Evolutionary conservation across 2,329 filamentous ascomycete genomes (phyloP).

Genomic region (Venturia oleaginea): DNA sequence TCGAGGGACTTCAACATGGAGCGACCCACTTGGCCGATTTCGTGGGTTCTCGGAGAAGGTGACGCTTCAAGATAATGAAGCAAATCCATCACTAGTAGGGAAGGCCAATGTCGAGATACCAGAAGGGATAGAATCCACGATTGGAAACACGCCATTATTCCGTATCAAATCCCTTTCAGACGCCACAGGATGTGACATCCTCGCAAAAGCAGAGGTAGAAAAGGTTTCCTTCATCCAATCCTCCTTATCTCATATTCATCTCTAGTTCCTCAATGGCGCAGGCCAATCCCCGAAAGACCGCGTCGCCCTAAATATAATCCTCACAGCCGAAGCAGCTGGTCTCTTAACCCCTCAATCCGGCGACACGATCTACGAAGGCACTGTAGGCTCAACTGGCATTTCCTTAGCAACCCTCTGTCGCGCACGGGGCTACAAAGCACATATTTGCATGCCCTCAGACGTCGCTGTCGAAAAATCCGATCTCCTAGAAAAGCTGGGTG

Average conservation of each 20-base stretch:
- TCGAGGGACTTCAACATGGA: conserved; percentile 16
- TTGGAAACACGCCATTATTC: conserved; percentile 87
- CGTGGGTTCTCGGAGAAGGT: not conserved
- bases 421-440: conserved; percentile 79
- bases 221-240: not conserved
- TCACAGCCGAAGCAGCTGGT: conserved; percentile 65
- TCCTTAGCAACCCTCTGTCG: conserved; percentile 83
- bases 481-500: conserved; percentile 80
- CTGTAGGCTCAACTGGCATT: conserved; percentile 87
- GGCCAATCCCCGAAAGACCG: conserved; percentile 92
- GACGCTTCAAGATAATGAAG: conserved; percentile 10
- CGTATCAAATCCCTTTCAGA: conserved; percentile 76
- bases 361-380: conserved; percentile 96
- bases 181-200: conserved; percentile 78
- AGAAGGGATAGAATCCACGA: conserved; percentile 80
- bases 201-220: conserved; percentile 76
- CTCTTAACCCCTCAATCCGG: conserved; percentile 69
- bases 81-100: not conserved
- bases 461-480: conserved; percentile 82
- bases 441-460: conserved; percentile 97
- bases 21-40: not conserved
- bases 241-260: not conserved
- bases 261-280: conserved; percentile 78
- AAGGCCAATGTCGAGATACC: conserved; percentile 26
- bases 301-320: conserved; percentile 84